These are phyloP conservation scores for Chaetomium cochliodes DNA, from an alignment of 495 filamentous ascomycete genomes.

Conservation along the genomic window DNA sequence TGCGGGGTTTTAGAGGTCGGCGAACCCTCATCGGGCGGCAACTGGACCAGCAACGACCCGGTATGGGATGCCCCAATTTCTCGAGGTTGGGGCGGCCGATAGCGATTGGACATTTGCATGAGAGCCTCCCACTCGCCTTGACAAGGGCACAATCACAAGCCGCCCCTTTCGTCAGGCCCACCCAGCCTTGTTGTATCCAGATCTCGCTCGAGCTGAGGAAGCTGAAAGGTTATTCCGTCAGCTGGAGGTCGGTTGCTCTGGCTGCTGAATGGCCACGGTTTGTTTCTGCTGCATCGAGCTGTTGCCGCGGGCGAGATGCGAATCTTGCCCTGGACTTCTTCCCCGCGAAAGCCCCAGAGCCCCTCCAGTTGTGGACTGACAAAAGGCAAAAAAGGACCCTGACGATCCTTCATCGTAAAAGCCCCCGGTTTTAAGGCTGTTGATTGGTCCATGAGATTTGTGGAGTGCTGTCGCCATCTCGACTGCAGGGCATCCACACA, in stretches of 20 bases:
- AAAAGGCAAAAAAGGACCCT: constrained; percentile 18
- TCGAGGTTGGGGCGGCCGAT: neutral
- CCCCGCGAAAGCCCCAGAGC: neutral
- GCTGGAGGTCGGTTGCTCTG: neutral
- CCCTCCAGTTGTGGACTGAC: neutral
- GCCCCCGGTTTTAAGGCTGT: neutral
- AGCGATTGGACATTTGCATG: neutral
- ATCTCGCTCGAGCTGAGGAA: neutral
- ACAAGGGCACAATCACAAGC: neutral
- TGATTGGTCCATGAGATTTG: neutral
- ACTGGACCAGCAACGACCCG: neutral
- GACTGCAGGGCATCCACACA: constrained; percentile 3
- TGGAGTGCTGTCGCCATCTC: constrained; percentile 3
- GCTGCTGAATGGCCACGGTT: too few species aligned
- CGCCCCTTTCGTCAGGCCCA: neutral
- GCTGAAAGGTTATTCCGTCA: neutral
- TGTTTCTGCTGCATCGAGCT: neutral
- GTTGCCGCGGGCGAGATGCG: neutral
- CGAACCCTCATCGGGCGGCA: neutral
- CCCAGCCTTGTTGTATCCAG: neutral
- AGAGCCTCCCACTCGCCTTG: neutral
- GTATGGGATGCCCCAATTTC: neutral
- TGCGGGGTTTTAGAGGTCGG: constrained; percentile 16
- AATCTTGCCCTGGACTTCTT: neutral
- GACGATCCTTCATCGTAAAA: constrained; percentile 2